phyloP scores from a whole-genome alignment of 495 filamentous ascomycete species.

The Hypoxylon rickii region DNA sequence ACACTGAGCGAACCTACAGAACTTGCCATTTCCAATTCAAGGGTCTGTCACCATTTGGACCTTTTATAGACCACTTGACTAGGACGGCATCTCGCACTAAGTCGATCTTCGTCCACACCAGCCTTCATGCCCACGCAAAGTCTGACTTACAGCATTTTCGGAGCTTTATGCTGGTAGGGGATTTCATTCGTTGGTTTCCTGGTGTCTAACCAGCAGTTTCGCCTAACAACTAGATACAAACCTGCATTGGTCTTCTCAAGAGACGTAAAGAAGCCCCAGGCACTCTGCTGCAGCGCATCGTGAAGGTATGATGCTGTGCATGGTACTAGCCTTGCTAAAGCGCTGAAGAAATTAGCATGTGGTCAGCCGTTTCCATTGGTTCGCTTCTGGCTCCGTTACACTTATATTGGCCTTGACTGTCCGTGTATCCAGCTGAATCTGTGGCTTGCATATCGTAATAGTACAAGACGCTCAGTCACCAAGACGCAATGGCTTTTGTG shows the following conservation, averaged over 20 bases:
- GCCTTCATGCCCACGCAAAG: slow-evolving; percentile 4
- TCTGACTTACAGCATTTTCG: slow-evolving; percentile 3
- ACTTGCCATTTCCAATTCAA: background rate
- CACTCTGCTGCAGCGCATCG: slow-evolving; percentile 6
- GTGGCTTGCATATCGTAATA: slow-evolving; percentile 30
- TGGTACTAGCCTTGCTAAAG: slow-evolving; percentile 1
- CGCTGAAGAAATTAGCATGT: too few relatives aligned
- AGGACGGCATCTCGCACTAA: slow-evolving; percentile 2
- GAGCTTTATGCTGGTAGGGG: slow-evolving; percentile 5
- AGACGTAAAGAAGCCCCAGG: slow-evolving; percentile 3
- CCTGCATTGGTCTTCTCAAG: slow-evolving; percentile 15
- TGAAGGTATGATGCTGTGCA: slow-evolving; percentile 10
- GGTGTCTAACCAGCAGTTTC: background rate
- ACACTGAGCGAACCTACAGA: slow-evolving; percentile 17
- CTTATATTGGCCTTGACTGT: slow-evolving; percentile 11
- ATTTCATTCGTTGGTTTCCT: background rate
- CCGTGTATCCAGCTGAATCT: too few relatives aligned
- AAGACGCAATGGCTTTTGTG: slow-evolving; percentile 5
- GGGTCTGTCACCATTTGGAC: background rate
- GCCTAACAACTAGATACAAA: background rate
- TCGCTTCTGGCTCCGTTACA: slow-evolving; percentile 6
- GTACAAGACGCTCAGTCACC: slow-evolving; percentile 1
- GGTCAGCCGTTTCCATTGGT: background rate
- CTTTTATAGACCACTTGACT: slow-evolving; percentile 24
- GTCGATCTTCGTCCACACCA: slow-evolving; percentile 5